Evolutionary conservation across 116 monocot genomes (phyloP), one percentile per base, ranked within the genome.

Genomic region (Cymodocea nodosa): DNA sequence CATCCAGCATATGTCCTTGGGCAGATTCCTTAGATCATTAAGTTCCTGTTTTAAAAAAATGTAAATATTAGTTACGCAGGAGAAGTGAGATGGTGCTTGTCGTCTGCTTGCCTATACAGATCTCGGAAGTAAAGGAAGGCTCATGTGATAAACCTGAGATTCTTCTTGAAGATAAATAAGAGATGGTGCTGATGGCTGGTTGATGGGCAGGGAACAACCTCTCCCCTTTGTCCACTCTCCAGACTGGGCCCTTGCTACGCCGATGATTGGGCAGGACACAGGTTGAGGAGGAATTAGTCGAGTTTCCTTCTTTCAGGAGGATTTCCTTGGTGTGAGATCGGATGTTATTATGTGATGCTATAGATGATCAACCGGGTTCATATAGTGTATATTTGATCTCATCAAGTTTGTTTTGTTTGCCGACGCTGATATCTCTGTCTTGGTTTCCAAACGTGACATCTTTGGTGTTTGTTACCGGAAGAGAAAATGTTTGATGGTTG

Each of bases 51-150:
- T 30, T 17, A 52, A 44, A 52, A 17, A 66, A 9, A 39, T 66
- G 66, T 66, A 66, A 66, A 66, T 66, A 51, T 66, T 30, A 66
- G 51, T 66, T 52, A 30, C 25, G 8, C 12, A 24, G 19, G 30
- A 66, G 23, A 66, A 16, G 23, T 20, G 50, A 52, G 22, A 3
- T 51, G 52, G 25, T 52, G 66, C 66, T 52, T 52, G 23, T 65
- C 14, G 16, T 49, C 35, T 3, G 13, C 48, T 44, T 64, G 64
- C 19, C 11, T 66, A 34, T 52, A 66, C 23, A 15, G 66, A 52
- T 51, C 12, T 18, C 51, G 30, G 19, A 64, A 23, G 25, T 52
- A 17, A 22, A 63, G n/a, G n/a, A 18, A 63, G 37, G 35, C 23
- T 58, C 18, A 58, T 58, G 18, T 52, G n/a, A 51, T 25, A 19